Conservation (phyloP, 495 filamentous ascomycete genomes). For the Cenococcum geophilum region DNA sequence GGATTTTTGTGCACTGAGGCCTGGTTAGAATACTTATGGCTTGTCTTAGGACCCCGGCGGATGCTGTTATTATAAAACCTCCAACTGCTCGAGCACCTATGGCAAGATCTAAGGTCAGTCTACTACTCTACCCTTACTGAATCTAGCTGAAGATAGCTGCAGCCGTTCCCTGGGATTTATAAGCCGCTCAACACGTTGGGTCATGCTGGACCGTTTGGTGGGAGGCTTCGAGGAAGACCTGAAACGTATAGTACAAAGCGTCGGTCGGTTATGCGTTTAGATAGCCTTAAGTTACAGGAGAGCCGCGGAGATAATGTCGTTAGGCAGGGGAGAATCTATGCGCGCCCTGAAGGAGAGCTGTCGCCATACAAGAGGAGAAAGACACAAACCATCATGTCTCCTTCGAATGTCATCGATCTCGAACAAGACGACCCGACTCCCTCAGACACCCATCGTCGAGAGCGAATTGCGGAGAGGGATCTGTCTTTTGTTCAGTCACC, state of each 20-base stretch:
- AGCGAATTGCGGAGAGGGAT: background rate
- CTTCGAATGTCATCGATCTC: background rate
- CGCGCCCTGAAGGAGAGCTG: background rate
- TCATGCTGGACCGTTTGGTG: background rate
- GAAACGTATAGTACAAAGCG: background rate
- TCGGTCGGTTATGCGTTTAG: background rate
- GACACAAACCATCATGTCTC: background rate
- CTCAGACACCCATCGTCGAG: background rate
- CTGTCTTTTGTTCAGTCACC: background rate
- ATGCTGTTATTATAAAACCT: background rate
- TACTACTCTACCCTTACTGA: background rate
- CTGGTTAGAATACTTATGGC: background rate
- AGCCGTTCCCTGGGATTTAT: background rate
- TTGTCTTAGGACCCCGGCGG: background rate
- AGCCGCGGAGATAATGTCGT: background rate
- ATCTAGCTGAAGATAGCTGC: background rate
- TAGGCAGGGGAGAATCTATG: background rate
- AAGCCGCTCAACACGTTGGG: background rate
- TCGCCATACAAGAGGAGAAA: background rate
- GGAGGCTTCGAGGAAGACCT: background rate
- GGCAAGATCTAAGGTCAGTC: background rate
- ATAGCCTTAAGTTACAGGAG: background rate
- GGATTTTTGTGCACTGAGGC: background rate
- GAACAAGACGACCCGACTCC: background rate
- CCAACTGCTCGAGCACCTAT: background rate